Evolutionary conservation across 306 rosid genomes (phyloP).

Genomic region (Bauhinia variegata): DNA sequence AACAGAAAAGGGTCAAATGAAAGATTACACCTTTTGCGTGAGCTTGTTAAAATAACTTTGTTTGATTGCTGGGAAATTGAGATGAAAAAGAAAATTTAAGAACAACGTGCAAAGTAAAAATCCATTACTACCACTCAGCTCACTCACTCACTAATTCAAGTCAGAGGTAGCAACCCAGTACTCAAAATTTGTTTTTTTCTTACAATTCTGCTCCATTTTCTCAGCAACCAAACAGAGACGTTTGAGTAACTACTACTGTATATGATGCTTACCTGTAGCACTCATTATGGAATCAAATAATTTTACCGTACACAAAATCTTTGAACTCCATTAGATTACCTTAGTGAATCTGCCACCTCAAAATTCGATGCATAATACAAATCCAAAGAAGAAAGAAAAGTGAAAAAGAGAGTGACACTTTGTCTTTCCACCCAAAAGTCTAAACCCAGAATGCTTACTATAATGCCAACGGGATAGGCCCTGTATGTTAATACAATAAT

Average conservation of each 20-base stretch:
- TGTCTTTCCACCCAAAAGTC: conserved; percentile 30
- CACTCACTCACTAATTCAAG: not conserved
- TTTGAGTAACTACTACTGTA: not conserved
- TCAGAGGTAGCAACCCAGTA: conserved; percentile 19
- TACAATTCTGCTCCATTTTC: conserved; percentile 26
- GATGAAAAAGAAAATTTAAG: too few species aligned
- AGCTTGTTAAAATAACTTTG: not conserved
- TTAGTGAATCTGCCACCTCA: conserved; percentile 19
- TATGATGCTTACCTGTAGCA: conserved; percentile 28
- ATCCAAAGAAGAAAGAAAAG: conserved; percentile 31
- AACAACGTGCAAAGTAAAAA: not conserved
- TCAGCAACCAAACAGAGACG: conserved; percentile 44
- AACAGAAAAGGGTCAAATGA: not conserved
- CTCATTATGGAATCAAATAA: conserved; percentile 35
- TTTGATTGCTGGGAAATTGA: too few species aligned
- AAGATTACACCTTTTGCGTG: not conserved
- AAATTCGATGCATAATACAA: conserved; percentile 24
- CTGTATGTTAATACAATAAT: too few species aligned
- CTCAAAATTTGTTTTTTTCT: not conserved
- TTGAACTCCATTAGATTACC: conserved; percentile 54
- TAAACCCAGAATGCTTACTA: conserved; percentile 8
- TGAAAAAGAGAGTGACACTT: conserved; percentile 21
- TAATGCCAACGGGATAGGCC: too few species aligned
- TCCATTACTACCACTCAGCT: not conserved
- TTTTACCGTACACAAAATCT: conserved; percentile 48